These are phyloP conservation scores for Pichia sp. DNA, from an alignment of 1,139 yeast species.

Conservation along the genomic window DNA sequence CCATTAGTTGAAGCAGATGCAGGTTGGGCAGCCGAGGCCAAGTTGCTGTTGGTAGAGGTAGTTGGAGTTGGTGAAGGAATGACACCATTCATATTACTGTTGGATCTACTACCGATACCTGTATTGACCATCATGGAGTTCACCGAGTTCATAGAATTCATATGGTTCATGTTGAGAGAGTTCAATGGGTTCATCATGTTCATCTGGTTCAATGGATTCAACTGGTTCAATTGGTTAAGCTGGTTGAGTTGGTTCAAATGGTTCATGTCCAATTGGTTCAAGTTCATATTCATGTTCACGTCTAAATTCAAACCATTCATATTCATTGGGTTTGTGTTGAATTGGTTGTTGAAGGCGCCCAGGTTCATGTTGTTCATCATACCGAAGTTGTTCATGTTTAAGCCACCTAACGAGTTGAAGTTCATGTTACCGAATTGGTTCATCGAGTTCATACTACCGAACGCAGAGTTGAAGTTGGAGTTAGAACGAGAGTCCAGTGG, in stretches of 20 bases:
- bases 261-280: slow-evolving; percentile 1
- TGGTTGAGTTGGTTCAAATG: background rate
- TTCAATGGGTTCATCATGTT: background rate
- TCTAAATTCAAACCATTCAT: background rate
- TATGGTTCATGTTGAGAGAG: slow-evolving; percentile 1
- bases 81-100: slow-evolving; percentile 2
- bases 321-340: background rate
- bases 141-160: slow-evolving; percentile 5
- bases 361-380: background rate
- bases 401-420: background rate
- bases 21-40: too few relatives aligned
- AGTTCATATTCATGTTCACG: background rate
- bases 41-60: background rate
- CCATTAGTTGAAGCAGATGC: too few relatives aligned
- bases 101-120: slow-evolving; percentile 6
- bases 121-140: background rate
- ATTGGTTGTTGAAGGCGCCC: background rate
- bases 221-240: background rate
- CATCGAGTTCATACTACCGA: background rate
- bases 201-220: background rate
- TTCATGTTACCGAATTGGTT: slow-evolving; percentile 1
- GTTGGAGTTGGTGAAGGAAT: background rate
- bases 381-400: background rate
- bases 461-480: background rate
- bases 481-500: slow-evolving; percentile 9